Conservation (phyloP, 2,329 filamentous ascomycete species). For the Fusarium sp. region DNA sequence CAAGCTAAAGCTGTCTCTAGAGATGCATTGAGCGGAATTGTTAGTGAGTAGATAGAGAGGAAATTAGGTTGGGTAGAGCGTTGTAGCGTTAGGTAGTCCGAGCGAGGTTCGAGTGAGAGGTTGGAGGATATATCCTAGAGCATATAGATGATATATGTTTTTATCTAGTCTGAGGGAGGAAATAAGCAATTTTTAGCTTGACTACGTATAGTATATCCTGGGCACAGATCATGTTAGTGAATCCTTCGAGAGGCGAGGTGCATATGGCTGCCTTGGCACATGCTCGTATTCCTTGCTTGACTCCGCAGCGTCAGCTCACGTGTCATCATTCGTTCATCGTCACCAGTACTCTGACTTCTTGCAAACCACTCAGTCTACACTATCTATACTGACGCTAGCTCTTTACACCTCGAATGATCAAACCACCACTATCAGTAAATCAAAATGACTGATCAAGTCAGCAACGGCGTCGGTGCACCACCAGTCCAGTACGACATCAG, state of each 20-base stretch:
- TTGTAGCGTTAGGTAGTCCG: too few species aligned
- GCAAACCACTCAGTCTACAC: not conserved
- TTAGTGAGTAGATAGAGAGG: not conserved
- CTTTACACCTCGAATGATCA: too few species aligned
- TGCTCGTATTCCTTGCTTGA: slow-evolving; percentile 3
- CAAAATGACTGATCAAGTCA: slow-evolving; percentile 7
- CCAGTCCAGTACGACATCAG: slow-evolving; percentile 16
- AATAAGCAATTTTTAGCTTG: too few species aligned
- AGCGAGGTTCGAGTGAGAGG: too few species aligned
- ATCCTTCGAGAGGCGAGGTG: not conserved
- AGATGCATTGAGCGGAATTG: not conserved
- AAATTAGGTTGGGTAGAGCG: not conserved
- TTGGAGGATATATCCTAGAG: slow-evolving; percentile 28
- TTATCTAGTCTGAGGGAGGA: too few species aligned
- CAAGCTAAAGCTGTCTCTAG: slow-evolving; percentile 10
- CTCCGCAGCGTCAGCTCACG: slow-evolving; percentile 26
- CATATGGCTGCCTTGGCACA: not conserved
- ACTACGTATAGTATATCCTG: not conserved
- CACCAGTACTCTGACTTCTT: not conserved
- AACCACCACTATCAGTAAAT: fast-evolving
- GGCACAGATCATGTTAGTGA: not conserved
- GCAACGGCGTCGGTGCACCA: not conserved
- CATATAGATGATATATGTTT: not conserved
- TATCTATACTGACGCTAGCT: not conserved
- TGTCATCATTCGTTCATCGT: not conserved